These are phyloP conservation scores for Borovskyia barvae DNA, from an alignment of 208 protist species.

Conservation along the genomic window DNA sequence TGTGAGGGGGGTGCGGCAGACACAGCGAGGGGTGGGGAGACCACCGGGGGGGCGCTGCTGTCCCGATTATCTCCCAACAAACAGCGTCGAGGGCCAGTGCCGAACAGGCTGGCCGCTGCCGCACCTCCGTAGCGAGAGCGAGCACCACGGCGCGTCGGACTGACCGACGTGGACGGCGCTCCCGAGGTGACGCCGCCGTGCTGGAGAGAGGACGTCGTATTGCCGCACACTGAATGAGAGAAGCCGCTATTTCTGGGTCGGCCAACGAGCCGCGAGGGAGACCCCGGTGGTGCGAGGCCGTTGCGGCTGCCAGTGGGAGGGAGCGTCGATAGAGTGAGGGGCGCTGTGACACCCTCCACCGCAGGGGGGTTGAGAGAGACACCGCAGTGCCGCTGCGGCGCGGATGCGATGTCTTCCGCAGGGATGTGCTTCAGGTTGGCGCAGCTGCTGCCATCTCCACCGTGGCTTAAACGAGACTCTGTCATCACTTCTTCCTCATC, in stretches of 20 bases:
- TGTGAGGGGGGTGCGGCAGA: too few relatives aligned
- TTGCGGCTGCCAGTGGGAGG: background rate
- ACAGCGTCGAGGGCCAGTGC: slow-evolving; percentile 6
- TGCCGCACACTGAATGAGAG: slow-evolving; percentile 20
- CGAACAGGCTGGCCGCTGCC: background rate
- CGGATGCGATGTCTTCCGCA: background rate
- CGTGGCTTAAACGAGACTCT: too few relatives aligned
- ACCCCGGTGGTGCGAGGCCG: background rate
- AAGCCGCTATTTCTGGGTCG: background rate
- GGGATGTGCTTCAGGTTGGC: background rate
- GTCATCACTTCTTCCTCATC: too few relatives aligned
- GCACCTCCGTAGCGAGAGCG: background rate
- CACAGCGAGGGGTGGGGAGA: background rate
- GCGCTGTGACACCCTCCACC: too few relatives aligned
- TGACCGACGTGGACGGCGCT: slow-evolving; percentile 9
- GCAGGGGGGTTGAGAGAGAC: too few relatives aligned
- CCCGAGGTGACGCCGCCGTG: slow-evolving; percentile 15
- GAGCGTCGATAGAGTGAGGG: background rate
- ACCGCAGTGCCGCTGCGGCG: slow-evolving; percentile 9
- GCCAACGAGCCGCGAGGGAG: slow-evolving; percentile 2
- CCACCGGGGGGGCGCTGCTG: background rate
- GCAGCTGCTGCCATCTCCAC: background rate
- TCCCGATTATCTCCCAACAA: background rate
- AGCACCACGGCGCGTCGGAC: slow-evolving; percentile 7
- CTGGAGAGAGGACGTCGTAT: slow-evolving; percentile 17